Evolutionary conservation across 2,329 filamentous ascomycete species (phyloP).

Genomic region (Fusarium secorum): DNA sequence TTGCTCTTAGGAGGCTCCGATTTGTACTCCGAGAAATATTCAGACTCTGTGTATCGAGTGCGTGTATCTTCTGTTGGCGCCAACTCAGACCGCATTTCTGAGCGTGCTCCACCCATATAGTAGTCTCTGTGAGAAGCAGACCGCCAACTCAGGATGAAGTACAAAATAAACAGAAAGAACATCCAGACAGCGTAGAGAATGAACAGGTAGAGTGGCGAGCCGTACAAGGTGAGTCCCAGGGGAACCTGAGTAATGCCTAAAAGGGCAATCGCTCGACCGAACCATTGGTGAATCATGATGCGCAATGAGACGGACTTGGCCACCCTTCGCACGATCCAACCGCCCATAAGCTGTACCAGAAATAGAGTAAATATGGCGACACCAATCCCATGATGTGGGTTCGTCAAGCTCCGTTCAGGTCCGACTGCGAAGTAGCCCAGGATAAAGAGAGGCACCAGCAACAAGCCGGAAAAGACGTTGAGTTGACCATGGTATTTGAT

Average conservation of each 20-base stretch:
- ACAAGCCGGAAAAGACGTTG: constrained; percentile 71
- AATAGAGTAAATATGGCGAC: constrained; percentile 79
- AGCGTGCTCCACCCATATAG: constrained; percentile 65
- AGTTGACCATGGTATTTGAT: constrained; percentile 77
- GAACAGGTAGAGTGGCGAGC: constrained; percentile 85
- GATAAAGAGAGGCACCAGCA: constrained; percentile 76
- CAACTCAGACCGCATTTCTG: constrained; percentile 55
- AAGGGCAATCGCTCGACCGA: constrained; percentile 78
- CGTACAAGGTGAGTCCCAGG: constrained; percentile 88
- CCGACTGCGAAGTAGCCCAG: constrained; percentile 83
- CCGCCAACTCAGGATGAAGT: constrained; percentile 81
- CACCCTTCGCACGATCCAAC: constrained; percentile 67
- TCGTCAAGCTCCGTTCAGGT: constrained; percentile 73
- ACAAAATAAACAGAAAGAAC: constrained; percentile 73
- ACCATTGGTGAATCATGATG: constrained; percentile 83
- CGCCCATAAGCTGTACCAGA: constrained; percentile 74
- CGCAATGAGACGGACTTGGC: constrained; percentile 58
- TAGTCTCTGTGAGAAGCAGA: constrained; percentile 64
- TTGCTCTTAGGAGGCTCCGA: constrained; percentile 45
- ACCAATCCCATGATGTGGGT: constrained; percentile 86
- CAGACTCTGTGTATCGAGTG: constrained; percentile 52
- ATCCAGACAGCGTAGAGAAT: constrained; percentile 85
- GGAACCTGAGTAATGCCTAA: constrained; percentile 88
- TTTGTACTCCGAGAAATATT: constrained; percentile 48
- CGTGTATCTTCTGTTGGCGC: constrained; percentile 54